Percentiles rank a stretch among this genome's conserved stretches.
These are phyloP conservation scores for Arabidopsis suecica DNA, from an alignment of 345 rosid genomes.

Conservation along the genomic window DNA sequence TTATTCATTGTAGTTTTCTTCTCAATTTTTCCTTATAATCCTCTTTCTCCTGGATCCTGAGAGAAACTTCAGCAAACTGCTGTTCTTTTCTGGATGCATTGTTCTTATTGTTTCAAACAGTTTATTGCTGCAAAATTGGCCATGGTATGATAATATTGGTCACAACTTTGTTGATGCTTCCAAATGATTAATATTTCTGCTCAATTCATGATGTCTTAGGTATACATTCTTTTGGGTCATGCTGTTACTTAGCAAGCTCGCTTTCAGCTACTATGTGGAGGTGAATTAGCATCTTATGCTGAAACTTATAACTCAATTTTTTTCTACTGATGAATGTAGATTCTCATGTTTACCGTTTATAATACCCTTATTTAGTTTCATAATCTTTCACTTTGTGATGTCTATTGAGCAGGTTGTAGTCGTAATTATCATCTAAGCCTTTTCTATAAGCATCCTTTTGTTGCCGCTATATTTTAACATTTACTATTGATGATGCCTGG, in stretches of 20 bases:
- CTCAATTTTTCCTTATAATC: constrained; percentile 7
- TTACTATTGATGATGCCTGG: constrained; percentile 34
- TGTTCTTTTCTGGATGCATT: constrained; percentile 21
- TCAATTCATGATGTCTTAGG: constrained; percentile 54
- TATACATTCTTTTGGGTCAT: constrained; percentile 94
- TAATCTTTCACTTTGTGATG: constrained; percentile 10
- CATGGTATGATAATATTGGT: background rate
- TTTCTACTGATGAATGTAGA: constrained; percentile 29
- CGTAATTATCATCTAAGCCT: constrained; percentile 6
- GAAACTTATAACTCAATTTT: constrained; percentile 14
- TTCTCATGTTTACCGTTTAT: constrained; percentile 17
- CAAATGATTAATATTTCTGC: constrained; percentile 17
- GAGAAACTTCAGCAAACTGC: constrained; percentile 9
- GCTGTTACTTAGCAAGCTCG: constrained; percentile 89
- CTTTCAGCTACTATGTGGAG: constrained; percentile 99
- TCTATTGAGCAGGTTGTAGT: constrained; percentile 27
- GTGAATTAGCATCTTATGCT: constrained; percentile 48
- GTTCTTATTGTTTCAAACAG: constrained; percentile 5
- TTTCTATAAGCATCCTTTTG: constrained; percentile 10
- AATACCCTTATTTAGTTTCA: constrained; percentile 28
- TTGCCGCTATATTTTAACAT: constrained; percentile 29
- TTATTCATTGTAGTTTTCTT: constrained; percentile 22
- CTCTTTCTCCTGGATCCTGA: background rate
- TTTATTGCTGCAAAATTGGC: background rate
- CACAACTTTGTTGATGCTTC: constrained; percentile 25